phyloP scores from a whole-genome alignment of 164 flowering plant genomes.

The Dillenia turbinata region DNA sequence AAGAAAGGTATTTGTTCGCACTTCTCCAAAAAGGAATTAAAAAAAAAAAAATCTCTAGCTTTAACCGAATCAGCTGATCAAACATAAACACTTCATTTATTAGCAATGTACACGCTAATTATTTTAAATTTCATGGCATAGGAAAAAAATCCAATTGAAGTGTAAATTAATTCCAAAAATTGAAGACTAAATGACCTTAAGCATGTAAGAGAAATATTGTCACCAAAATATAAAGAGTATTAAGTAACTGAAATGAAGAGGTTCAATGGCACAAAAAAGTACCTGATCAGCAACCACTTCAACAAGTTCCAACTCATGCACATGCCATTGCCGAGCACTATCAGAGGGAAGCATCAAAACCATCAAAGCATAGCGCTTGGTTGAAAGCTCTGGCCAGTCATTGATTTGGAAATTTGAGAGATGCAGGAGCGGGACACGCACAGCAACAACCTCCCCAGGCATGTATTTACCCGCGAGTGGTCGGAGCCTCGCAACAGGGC shows the following conservation, averaged over 20 bases:
- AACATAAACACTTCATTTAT: too few species aligned
- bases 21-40: too few species aligned
- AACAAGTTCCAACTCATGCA: constrained; percentile 83
- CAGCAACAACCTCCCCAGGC: constrained; percentile 85
- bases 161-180: too few species aligned
- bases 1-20: too few species aligned
- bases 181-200: too few species aligned
- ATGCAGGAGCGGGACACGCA: constrained; percentile 80
- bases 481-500: constrained; percentile 64
- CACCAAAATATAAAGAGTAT: too few species aligned
- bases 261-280: background rate
- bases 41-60: too few species aligned
- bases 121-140: too few species aligned
- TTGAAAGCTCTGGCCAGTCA: constrained; percentile 81
- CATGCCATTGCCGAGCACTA: constrained; percentile 86
- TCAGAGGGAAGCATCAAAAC: constrained; percentile 86
- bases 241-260: constrained; percentile 2
- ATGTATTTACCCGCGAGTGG: constrained; percentile 56
- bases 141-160: too few species aligned
- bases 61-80: too few species aligned
- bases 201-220: too few species aligned
- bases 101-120: too few species aligned
- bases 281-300: constrained; percentile 97
- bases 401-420: constrained; percentile 71
- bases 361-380: constrained; percentile 80